A percentile compares a stretch with the other conserved stretches of the same genome.
phyloP scores from a whole-genome alignment of 164 flowering plant species.

The Piper longum region DNA sequence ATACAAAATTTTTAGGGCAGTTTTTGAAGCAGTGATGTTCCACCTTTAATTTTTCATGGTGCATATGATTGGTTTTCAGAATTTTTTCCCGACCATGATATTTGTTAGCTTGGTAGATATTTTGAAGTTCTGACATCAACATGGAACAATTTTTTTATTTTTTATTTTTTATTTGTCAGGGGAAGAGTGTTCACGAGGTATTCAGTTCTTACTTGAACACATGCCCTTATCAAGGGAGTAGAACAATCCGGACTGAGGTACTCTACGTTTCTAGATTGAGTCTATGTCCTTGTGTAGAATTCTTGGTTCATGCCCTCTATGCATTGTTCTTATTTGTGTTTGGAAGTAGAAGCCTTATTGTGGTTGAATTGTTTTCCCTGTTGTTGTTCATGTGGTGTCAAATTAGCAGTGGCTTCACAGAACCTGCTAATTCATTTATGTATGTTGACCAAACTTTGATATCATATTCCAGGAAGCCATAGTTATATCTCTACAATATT shows the following conservation, averaged over 20 bases:
- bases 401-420: background rate
- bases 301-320: no score
- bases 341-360: background rate
- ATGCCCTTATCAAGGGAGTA: slow-evolving; percentile 10
- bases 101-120: background rate
- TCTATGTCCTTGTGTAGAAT: background rate
- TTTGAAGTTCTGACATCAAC: background rate
- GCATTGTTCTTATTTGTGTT: background rate
- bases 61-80: background rate
- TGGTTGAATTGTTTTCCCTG: background rate
- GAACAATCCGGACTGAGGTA: slow-evolving; percentile 14
- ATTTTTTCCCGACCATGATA: no score
- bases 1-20: no score
- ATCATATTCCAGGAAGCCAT: slow-evolving; percentile 6
- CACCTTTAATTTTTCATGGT: no score
- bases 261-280: background rate
- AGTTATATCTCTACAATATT: slow-evolving; percentile 8
- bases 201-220: slow-evolving; percentile 10
- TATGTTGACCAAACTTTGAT: background rate
- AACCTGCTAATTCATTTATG: background rate
- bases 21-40: no score
- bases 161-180: slow-evolving; percentile 4
- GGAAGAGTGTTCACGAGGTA: slow-evolving; percentile 9
- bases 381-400: background rate
- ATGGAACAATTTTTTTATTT: background rate